Evolutionary conservation across 2,329 filamentous ascomycete genomes (phyloP).

Genomic region (Ophiostoma populinum): DNA sequence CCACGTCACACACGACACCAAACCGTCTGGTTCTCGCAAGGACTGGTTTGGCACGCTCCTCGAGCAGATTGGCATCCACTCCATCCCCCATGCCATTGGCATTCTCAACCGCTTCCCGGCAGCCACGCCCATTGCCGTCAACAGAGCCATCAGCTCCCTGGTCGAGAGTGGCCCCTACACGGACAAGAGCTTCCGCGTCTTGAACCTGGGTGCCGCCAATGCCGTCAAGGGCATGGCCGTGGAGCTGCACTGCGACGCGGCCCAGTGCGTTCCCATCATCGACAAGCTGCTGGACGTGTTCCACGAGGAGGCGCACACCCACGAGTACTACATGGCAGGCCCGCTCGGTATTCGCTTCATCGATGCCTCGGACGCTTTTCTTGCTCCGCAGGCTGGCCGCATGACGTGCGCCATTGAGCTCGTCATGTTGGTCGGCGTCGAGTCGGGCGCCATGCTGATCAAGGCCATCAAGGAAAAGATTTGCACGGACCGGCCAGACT

Average conservation of each 20-base stretch:
- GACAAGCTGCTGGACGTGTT: conserved; percentile 12
- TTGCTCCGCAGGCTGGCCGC: conserved; percentile 13
- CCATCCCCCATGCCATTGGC: conserved; percentile 8
- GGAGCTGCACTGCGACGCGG: conserved; percentile 13
- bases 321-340: conserved; percentile 13
- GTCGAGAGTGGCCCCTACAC: conserved; percentile 13
- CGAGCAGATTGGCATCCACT: conserved; percentile 12
- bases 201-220: conserved; percentile 14
- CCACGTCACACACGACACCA: conserved; percentile 5
- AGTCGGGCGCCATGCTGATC: conserved; percentile 10
- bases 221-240: conserved; percentile 12
- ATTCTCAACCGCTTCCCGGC: conserved; percentile 11
- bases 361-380: conserved; percentile 11
- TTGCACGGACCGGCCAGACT: conserved; percentile 7
- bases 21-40: conserved; percentile 11
- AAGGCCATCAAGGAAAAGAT: conserved; percentile 12
- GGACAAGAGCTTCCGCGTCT: conserved; percentile 14
- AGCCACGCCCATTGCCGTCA: conserved; percentile 12
- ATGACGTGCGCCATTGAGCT: conserved; percentile 14
- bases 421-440: conserved; percentile 13
- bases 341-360: conserved; percentile 14
- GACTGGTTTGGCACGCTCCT: conserved; percentile 11
- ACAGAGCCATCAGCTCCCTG: conserved; percentile 11
- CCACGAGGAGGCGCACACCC: conserved; percentile 8
- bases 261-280: conserved; percentile 11